Evolutionary conservation across 257 asterid genomes (phyloP).

Genomic region (Solanum sitiens): DNA sequence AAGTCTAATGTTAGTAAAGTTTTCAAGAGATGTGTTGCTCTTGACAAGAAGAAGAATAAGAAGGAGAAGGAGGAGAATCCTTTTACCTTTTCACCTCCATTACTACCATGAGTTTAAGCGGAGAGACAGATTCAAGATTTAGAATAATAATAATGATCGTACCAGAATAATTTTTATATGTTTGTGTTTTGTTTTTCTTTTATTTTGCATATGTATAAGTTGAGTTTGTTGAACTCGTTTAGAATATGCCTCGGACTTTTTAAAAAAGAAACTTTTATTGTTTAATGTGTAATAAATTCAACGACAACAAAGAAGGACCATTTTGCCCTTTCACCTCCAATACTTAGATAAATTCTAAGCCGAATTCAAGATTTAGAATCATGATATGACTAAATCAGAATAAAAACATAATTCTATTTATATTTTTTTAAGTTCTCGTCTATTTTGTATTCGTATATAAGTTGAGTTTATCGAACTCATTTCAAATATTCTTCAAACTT

Average conservation of each 20-base stretch:
- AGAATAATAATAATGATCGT: neutral
- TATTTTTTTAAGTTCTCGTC: neutral
- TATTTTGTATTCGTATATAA: neutral
- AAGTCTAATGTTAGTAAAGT: neutral
- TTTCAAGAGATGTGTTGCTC: neutral
- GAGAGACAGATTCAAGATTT: neutral
- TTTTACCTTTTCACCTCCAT: neutral
- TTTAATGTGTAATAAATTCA: neutral
- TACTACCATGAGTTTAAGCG: neutral
- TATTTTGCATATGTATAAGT: neutral
- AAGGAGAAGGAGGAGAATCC: neutral
- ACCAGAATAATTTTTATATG: neutral
- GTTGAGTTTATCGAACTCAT: neutral
- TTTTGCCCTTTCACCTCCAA: neutral
- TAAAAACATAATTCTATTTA: neutral
- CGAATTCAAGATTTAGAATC: neutral
- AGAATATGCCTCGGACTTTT: neutral
- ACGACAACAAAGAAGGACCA: neutral
- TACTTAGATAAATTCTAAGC: neutral
- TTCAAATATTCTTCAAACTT: neutral
- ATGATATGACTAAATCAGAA: neutral
- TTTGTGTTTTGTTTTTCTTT: neutral
- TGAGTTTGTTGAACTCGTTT: neutral
- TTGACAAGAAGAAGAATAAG: neutral
- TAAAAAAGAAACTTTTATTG: neutral